A percentile compares a stretch with the other conserved stretches of the same genome.
Conservation (phyloP, 768 basidiomycete species). For the Amanita brunnescens region DNA sequence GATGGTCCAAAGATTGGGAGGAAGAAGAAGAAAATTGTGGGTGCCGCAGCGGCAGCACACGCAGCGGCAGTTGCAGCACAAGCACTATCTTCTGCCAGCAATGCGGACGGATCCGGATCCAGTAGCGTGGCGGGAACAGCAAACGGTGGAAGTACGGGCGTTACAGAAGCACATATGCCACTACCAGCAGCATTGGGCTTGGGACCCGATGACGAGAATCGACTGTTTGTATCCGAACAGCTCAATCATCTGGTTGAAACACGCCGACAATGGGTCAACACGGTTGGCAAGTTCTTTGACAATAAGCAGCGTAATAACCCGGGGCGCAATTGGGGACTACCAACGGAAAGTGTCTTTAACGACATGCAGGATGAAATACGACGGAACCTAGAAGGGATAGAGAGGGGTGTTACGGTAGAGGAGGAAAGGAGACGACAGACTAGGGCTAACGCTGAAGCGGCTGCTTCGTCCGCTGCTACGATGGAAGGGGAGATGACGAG, state of each 20-base stretch:
- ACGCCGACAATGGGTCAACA: slow-evolving; percentile 70
- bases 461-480: not conserved
- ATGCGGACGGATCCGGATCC: not conserved
- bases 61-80: slow-evolving; percentile 10
- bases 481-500: slow-evolving; percentile 15
- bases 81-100: not conserved
- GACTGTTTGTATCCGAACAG: slow-evolving; percentile 55
- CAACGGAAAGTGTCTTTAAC: slow-evolving; percentile 63
- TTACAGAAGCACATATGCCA: slow-evolving; percentile 24
- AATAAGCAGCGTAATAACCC: slow-evolving; percentile 56
- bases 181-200: slow-evolving; percentile 63
- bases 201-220: slow-evolving; percentile 56
- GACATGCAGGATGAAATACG: slow-evolving; percentile 63
- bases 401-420: slow-evolving; percentile 1
- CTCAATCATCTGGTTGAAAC: slow-evolving; percentile 67
- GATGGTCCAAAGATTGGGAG: slow-evolving; percentile 67
- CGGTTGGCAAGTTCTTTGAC: slow-evolving; percentile 68
- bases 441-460: not conserved
- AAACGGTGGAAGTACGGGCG: slow-evolving; percentile 21
- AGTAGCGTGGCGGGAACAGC: slow-evolving; percentile 12
- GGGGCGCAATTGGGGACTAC: slow-evolving; percentile 74
- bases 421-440: not conserved
- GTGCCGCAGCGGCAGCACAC: slow-evolving; percentile 21
- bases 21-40: slow-evolving; percentile 57
- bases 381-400: slow-evolving; percentile 14